Evolutionary conservation across 257 asterid species (phyloP).

Genomic region (Solanum gracilifrons): DNA sequence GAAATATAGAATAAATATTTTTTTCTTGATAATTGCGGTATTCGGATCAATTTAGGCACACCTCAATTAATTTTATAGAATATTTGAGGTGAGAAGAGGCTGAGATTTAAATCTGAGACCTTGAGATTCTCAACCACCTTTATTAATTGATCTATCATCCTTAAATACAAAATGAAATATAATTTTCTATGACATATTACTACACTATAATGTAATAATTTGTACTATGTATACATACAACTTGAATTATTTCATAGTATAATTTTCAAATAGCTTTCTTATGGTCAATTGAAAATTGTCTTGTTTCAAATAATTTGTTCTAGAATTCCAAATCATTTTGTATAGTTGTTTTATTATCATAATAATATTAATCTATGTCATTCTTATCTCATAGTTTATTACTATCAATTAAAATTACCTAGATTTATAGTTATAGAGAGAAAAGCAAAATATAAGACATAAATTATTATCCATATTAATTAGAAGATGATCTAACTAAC

Average conservation of each 20-base stretch:
- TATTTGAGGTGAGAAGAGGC: neutral
- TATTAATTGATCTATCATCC: neutral
- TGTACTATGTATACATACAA: neutral
- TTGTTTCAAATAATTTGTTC: too few species aligned
- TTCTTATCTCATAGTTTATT: neutral
- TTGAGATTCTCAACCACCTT: neutral
- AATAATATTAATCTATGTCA: neutral
- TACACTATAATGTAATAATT: neutral
- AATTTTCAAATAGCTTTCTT: neutral
- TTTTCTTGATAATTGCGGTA: neutral
- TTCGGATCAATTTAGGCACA: fast-evolving
- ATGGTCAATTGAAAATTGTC: neutral
- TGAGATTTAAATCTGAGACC: neutral
- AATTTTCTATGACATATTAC: neutral
- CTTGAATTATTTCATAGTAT: neutral
- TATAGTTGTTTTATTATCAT: neutral
- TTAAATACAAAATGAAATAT: neutral
- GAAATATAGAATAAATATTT: neutral
- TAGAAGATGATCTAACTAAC: too few species aligned
- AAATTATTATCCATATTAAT: too few species aligned
- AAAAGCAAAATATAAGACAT: neutral
- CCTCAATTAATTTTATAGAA: neutral
- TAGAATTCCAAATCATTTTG: neutral
- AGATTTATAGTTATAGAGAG: neutral
- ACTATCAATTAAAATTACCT: neutral